Evolutionary conservation across 768 basidiomycete genomes (phyloP).

Genomic region (Suillus clintonianus): DNA sequence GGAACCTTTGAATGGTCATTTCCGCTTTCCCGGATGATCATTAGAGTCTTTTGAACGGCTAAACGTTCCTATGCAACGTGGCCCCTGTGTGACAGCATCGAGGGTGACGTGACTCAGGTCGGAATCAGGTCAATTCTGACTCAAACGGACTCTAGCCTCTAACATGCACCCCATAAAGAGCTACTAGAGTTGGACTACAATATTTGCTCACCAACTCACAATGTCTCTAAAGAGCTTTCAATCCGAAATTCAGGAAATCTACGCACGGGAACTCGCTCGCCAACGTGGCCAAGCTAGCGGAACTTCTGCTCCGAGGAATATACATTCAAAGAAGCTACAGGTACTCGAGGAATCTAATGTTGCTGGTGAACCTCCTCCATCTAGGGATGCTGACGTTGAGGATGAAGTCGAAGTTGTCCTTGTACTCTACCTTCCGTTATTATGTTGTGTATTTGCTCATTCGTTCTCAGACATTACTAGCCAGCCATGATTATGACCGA

Average conservation of each 20-base stretch:
- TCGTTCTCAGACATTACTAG: constrained; percentile 42
- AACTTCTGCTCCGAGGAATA: constrained; percentile 11
- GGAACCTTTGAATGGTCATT: background rate
- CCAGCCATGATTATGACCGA: constrained; percentile 44
- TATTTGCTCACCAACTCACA: background rate
- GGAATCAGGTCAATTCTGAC: too few species aligned
- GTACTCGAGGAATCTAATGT: background rate
- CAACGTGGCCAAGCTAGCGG: constrained; percentile 44
- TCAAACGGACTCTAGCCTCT: background rate
- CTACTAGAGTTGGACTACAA: background rate
- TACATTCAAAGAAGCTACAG: background rate
- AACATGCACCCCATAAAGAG: background rate
- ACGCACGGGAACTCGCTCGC: constrained; percentile 63
- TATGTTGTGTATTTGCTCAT: background rate
- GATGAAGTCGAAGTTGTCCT: constrained; percentile 4
- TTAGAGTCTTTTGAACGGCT: background rate
- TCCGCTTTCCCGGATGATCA: background rate
- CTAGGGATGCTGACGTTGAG: constrained; percentile 39
- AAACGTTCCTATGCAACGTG: too few species aligned
- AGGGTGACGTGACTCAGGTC: constrained; percentile 1
- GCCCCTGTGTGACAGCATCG: constrained; percentile 2
- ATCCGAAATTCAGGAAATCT: constrained; percentile 77
- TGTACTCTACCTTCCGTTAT: background rate
- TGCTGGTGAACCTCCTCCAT: background rate
- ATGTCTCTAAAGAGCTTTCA: constrained; percentile 48